phyloP scores from a whole-genome alignment of 192 early-diverging fungal genomes.

The Spizellomyces punctatus region DNA sequence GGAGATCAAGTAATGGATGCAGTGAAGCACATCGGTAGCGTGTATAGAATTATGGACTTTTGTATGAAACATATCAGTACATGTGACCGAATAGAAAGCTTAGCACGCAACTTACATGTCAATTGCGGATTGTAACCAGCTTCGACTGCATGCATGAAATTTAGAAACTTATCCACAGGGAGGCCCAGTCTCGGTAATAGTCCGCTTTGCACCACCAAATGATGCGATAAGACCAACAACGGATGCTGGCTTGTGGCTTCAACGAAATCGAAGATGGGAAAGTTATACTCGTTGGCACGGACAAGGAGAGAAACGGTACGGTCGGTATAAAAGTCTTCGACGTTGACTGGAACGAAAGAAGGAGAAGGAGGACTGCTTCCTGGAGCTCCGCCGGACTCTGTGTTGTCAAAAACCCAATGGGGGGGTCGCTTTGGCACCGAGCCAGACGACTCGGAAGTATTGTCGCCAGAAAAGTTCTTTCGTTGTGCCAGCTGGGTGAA shows the following conservation, averaged over 20 bases:
- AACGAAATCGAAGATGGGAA: conserved; percentile 58
- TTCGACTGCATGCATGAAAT: conserved; percentile 50
- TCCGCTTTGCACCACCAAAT: conserved; percentile 47
- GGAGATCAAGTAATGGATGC: conserved; percentile 50
- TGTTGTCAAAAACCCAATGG: conserved; percentile 17
- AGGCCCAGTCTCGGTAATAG: conserved; percentile 43
- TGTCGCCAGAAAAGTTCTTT: conserved; percentile 20
- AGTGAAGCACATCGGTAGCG: conserved; percentile 59
- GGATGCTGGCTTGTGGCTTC: conserved; percentile 36
- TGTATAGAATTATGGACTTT: conserved; percentile 56
- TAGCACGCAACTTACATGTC: conserved; percentile 37
- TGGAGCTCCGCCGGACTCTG: neutral
- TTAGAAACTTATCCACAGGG: conserved; percentile 45
- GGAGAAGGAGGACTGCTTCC: conserved; percentile 4
- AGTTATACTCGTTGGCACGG: conserved; percentile 48
- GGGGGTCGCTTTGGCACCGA: conserved; percentile 7
- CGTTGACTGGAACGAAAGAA: neutral
- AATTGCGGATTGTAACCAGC: conserved; percentile 50
- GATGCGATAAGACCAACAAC: conserved; percentile 45
- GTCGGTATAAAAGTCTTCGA: conserved; percentile 22
- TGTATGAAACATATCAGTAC: conserved; percentile 16
- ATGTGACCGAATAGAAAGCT: neutral
- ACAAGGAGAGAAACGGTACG: conserved; percentile 29
- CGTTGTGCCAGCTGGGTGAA: conserved; percentile 50
- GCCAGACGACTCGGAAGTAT: conserved; percentile 11